These are phyloP conservation scores for Geoglossum cookeanum DNA, from an alignment of 2,329 filamentous ascomycete species.

Conservation along the genomic window DNA sequence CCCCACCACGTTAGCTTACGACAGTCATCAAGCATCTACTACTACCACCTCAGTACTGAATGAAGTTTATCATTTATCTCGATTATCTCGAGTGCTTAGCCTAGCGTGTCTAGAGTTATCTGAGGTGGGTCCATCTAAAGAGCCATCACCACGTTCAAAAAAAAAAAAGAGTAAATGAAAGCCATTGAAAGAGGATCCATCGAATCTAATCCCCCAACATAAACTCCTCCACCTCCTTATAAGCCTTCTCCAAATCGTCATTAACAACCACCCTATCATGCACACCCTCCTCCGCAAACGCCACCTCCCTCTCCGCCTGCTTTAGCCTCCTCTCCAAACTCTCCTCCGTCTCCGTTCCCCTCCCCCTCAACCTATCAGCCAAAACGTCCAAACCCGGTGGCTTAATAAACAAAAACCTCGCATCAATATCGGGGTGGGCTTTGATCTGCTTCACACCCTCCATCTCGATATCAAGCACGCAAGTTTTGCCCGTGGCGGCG, in stretches of 20 bases:
- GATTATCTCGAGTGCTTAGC: neutral
- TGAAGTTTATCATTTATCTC: neutral
- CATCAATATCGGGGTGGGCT: conserved; percentile 43
- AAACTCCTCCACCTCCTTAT: conserved; percentile 33
- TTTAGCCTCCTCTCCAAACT: conserved; percentile 47
- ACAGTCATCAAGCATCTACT: neutral
- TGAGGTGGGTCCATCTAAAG: too few species aligned
- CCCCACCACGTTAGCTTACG: neutral
- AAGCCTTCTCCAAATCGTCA: conserved; percentile 40
- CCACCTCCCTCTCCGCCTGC: conserved; percentile 57
- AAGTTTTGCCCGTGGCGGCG: conserved; percentile 48
- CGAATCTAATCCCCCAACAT: conserved; percentile 20
- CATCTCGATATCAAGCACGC: conserved; percentile 92
- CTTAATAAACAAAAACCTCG: conserved; percentile 68
- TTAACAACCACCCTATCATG: conserved; percentile 49
- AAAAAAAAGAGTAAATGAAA: too few species aligned
- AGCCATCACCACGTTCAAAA: too few species aligned
- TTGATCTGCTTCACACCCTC: conserved; percentile 94
- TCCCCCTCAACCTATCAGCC: conserved; percentile 52
- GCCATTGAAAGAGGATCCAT: too few species aligned
- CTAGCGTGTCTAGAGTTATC: too few species aligned
- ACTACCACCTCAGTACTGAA: neutral
- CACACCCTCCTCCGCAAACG: conserved; percentile 47
- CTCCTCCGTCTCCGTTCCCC: conserved; percentile 62
- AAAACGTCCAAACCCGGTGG: conserved; percentile 59